These are phyloP conservation scores for Entomortierella beljakovae DNA, from an alignment of 192 early-diverging fungal species.

Conservation along the genomic window DNA sequence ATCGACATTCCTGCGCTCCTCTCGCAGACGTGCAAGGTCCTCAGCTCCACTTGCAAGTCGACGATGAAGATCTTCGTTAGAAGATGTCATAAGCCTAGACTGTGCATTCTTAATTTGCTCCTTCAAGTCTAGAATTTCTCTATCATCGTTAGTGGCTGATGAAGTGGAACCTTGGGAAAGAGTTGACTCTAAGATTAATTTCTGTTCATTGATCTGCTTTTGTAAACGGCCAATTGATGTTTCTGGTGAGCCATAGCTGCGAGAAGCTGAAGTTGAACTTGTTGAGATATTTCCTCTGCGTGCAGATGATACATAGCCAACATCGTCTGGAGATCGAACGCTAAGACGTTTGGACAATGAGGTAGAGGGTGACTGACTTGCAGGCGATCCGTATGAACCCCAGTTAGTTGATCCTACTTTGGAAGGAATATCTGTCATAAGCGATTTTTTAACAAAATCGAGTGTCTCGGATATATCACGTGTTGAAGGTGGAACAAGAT, in stretches of 20 bases:
- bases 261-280: constrained; percentile 9
- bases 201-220: constrained; percentile 56
- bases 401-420: constrained; percentile 41
- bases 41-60: constrained; percentile 44
- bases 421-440: constrained; percentile 69
- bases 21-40: constrained; percentile 58
- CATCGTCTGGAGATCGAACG: constrained; percentile 48
- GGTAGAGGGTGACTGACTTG: constrained; percentile 17
- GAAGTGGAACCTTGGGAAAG: constrained; percentile 10
- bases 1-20: constrained; percentile 61
- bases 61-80: constrained; percentile 32
- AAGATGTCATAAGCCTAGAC: constrained; percentile 16
- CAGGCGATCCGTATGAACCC: constrained; percentile 38
- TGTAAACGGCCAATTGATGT: constrained; percentile 37
- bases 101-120: constrained; percentile 57
- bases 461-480: constrained; percentile 82
- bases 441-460: constrained; percentile 69
- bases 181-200: constrained; percentile 50
- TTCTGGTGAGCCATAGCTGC: constrained; percentile 24
- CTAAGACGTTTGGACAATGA: constrained; percentile 46
- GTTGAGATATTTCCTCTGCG: constrained; percentile 31
- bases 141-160: constrained; percentile 35
- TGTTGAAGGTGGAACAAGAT: constrained; percentile 88
- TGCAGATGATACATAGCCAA: constrained; percentile 55
- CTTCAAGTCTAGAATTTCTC: constrained; percentile 58